Evolutionary conservation across 352 stramenopile species (phyloP).

Genomic region (Phytophthora capsici): DNA sequence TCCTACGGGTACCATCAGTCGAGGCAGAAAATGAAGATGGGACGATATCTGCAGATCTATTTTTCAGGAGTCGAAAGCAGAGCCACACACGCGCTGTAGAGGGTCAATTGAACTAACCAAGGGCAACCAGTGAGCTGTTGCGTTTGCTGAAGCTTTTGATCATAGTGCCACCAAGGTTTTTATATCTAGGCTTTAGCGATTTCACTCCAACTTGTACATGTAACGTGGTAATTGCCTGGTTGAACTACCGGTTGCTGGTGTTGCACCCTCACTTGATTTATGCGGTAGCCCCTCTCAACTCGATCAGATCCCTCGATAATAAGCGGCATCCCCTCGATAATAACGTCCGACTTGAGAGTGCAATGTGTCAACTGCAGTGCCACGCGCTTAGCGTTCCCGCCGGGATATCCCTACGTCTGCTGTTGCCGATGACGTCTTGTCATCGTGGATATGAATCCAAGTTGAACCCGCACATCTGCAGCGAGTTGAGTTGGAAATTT

Average conservation of each 20-base stretch:
- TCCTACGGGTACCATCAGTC: constrained; percentile 20
- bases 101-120: no score
- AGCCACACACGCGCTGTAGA: no score
- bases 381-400: no score
- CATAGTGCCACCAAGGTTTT: not conserved
- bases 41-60: constrained; percentile 1
- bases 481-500: no score
- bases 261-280: constrained; percentile 35
- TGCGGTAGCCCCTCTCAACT: constrained; percentile 12
- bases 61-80: constrained; percentile 13
- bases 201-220: no score
- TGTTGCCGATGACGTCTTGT: not conserved
- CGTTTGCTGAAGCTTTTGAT: not conserved
- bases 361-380: not conserved
- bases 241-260: constrained; percentile 27
- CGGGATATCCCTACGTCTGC: not conserved
- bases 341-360: constrained; percentile 3
- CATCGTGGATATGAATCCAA: no score
- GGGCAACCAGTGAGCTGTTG: no score
- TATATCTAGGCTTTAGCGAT: no score
- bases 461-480: no score
- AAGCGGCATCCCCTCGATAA: not conserved
- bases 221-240: constrained; percentile 3
- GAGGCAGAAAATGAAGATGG: constrained; percentile 16
- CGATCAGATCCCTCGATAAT: constrained; percentile 15